Base-by-base conservation (phyloP, 192 early-diverging fungal genomes). In the Umbelopsis sp. region DNA sequence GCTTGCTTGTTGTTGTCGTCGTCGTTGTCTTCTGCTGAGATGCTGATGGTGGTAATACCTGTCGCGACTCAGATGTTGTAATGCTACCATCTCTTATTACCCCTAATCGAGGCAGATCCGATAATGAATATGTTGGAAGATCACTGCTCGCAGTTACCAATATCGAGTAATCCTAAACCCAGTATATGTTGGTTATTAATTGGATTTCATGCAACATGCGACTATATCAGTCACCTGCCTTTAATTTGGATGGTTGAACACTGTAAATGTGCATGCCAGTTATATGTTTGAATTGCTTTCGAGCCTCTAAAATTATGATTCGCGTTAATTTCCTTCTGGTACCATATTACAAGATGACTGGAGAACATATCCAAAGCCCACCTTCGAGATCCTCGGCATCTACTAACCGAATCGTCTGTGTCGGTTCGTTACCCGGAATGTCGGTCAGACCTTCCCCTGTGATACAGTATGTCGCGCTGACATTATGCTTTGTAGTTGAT, bases 331-430 rank as follows among this genome's bases (percentile, higher is more conserved):
- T 41, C 38, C 38, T 11, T 41, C 12, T 41, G 38, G 12, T n/a
- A 34, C 12, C 10, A 62, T 36, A 29, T 0, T 62, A 0, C 16
- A 0, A 3, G 0, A 34, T 4, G 0, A 34, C 0, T 20, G 31
- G 0, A 20, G 20, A 29, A n/a, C 10, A 31, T 11, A 4, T 12
- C n/a, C 34, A 1, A 7, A 25, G 8, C 24, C 1, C 34, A 62
- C 56, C 56, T 62, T 62, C 56, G 3, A 62, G 32, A 62, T 62
- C 56, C 26, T 62, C 56, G 11, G 56, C 56, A 32, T 62, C 56
- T 20, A 62, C 56, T 32, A 62, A 12, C 14, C 56, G 56, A 26
- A 62, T 34, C 0, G 56, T 62, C 17, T 62, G 56, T 34, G 56
- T 32, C 4, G 56, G 56, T 3, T 62, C 56, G 34, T 62, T 62